Conservation (phyloP, 306 rosid species). For the apple (Malus domestica) region DNA sequence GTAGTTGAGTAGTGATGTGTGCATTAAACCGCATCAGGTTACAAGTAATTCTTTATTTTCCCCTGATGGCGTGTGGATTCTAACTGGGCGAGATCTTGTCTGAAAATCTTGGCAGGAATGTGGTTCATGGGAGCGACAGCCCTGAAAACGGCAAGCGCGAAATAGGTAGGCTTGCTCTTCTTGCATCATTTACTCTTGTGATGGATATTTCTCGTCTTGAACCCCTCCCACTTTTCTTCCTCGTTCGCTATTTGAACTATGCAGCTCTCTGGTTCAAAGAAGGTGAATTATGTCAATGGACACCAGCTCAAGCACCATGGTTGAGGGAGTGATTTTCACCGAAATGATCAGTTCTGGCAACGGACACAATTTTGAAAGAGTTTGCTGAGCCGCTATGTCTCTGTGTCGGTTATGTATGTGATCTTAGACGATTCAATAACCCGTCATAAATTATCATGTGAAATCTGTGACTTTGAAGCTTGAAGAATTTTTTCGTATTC, state of each 20-base stretch:
- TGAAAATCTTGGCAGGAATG: slow-evolving; percentile 56
- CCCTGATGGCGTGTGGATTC: slow-evolving; percentile 5
- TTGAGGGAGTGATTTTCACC: slow-evolving; percentile 55
- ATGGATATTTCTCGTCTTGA: neutral
- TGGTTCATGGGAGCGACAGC: slow-evolving; percentile 97
- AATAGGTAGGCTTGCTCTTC: slow-evolving; percentile 40
- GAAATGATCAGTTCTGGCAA: neutral
- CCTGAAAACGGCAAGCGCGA: slow-evolving; percentile 96
- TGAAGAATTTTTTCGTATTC: neutral
- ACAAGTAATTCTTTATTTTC: neutral
- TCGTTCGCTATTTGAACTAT: neutral
- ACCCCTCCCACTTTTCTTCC: neutral
- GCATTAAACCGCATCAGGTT: neutral
- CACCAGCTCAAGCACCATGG: slow-evolving; percentile 65
- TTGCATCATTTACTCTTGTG: neutral
- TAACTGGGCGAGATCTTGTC: slow-evolving; percentile 11
- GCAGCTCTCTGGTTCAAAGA: slow-evolving; percentile 95
- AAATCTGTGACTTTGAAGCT: slow-evolving; percentile 3
- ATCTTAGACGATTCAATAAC: neutral
- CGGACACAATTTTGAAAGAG: slow-evolving; percentile 22
- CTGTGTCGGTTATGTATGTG: neutral
- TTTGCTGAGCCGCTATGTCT: neutral
- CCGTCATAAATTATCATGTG: slow-evolving; percentile 1
- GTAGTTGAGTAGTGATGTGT: slow-evolving; percentile 6
- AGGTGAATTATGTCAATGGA: slow-evolving; percentile 77